These are phyloP conservation scores for Pythium aphanidermatum DNA, from an alignment of 352 stramenopile genomes.

Conservation along the genomic window DNA sequence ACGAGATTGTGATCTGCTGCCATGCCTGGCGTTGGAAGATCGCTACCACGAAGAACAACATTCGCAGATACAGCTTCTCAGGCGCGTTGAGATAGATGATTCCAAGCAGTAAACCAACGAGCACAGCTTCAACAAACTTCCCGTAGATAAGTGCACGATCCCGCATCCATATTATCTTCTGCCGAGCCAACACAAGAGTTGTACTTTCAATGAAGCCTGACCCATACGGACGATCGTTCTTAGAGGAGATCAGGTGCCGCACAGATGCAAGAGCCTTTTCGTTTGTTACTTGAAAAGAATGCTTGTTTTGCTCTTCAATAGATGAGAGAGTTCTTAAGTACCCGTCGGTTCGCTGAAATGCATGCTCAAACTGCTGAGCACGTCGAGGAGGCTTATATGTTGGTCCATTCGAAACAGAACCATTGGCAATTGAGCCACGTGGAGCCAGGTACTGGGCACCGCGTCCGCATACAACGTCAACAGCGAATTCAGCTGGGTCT, in stretches of 20 bases:
- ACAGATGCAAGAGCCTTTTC: conserved; percentile 56
- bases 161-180: conserved; percentile 63
- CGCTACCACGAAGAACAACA: conserved; percentile 65
- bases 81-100: conserved; percentile 60
- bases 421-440: no score
- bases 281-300: conserved; percentile 45
- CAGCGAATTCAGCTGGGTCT: conserved; percentile 60
- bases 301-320: no score
- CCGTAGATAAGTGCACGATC: conserved; percentile 55
- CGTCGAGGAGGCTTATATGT: conserved; percentile 16
- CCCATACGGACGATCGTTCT: conserved; percentile 45
- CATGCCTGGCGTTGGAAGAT: conserved; percentile 69
- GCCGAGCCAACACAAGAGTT: conserved; percentile 42
- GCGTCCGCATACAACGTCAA: conserved; percentile 61
- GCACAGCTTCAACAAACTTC: conserved; percentile 49
- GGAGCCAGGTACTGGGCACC: conserved; percentile 37
- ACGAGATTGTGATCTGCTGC: conserved; percentile 67
- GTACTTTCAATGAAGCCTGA: conserved; percentile 40
- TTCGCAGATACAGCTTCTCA: conserved; percentile 54
- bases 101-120: conserved; percentile 77
- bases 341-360: conserved; percentile 48
- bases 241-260: conserved; percentile 36
- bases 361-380: conserved; percentile 43
- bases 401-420: conserved; percentile 15
- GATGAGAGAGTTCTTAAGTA: conserved; percentile 51